Conservation (phyloP, 495 filamentous ascomycete species). For the Aspergillus sclerotiicarbonarius region DNA sequence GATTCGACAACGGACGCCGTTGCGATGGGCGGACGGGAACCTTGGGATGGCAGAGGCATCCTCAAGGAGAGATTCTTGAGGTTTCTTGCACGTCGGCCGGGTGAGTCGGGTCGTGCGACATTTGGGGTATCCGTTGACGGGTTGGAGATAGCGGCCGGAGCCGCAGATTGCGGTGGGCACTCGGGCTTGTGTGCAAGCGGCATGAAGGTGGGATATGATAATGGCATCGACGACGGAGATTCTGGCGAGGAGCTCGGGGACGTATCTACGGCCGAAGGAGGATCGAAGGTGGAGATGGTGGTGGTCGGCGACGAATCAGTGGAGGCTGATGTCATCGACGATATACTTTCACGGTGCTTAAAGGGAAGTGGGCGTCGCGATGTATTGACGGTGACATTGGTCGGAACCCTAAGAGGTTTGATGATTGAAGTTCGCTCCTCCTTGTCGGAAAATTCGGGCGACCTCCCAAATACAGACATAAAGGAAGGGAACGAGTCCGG, state of each 20-base stretch:
- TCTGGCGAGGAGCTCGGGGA: conserved; percentile 92
- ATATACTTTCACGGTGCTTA: conserved; percentile 48
- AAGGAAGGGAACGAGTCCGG: conserved; percentile 69
- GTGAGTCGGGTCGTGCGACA: conserved; percentile 50
- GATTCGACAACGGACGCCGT: conserved; percentile 47
- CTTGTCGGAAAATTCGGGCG: conserved; percentile 26
- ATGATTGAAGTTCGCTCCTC: conserved; percentile 27
- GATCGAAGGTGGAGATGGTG: conserved; percentile 89
- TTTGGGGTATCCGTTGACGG: conserved; percentile 36
- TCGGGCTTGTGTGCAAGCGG: conserved; percentile 30
- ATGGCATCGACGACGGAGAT: conserved; percentile 63
- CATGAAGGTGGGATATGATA: conserved; percentile 42
- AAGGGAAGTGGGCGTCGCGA: conserved; percentile 32
- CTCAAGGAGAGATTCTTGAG: conserved; percentile 92
- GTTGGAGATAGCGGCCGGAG: conserved; percentile 25
- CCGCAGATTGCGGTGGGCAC: conserved; percentile 21
- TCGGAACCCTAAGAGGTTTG: conserved; percentile 29
- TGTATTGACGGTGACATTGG: conserved; percentile 34
- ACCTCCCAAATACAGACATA: conserved; percentile 63
- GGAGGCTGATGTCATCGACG: conserved; percentile 78
- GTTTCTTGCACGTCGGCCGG: conserved; percentile 75
- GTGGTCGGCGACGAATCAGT: conserved; percentile 94
- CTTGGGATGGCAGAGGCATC: conserved; percentile 56
- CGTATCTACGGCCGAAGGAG: conserved; percentile 80
- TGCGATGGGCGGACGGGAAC: conserved; percentile 48